A percentile compares a stretch with the other conserved stretches of the same genome.
These are phyloP conservation scores for Cenchrus purpureus DNA, from an alignment of 176 grass and related monocot species.

Conservation along the genomic window DNA sequence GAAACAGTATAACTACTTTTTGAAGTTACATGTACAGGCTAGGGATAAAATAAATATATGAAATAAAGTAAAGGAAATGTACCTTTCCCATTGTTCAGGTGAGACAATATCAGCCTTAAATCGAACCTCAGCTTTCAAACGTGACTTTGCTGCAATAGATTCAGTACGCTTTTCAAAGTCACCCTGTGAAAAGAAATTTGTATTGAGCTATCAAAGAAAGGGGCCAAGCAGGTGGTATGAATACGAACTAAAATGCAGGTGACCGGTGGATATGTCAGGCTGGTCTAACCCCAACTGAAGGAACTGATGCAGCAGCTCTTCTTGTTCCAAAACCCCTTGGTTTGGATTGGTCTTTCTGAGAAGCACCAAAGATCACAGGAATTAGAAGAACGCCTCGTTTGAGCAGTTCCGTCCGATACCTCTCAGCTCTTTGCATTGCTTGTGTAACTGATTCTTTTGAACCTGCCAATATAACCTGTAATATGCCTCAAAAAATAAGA, in stretches of 20 bases:
- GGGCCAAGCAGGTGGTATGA: background rate
- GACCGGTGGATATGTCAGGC: background rate
- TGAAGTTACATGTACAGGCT: background rate
- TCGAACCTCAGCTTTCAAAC: constrained; percentile 73
- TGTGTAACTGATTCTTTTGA: constrained; percentile 71
- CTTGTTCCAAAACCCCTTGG: constrained; percentile 59
- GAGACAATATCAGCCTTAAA: constrained; percentile 95
- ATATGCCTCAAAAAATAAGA: constrained; percentile 55
- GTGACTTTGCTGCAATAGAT: constrained; percentile 79
- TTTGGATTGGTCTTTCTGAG: constrained; percentile 57
- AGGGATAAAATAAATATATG: constrained; percentile 17
- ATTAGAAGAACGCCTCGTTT: constrained; percentile 88
- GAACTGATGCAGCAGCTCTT: constrained; percentile 59
- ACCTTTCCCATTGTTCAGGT: constrained; percentile 99
- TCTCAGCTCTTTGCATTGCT: constrained; percentile 84
- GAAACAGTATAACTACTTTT: background rate
- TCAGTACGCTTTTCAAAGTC: constrained; percentile 85
- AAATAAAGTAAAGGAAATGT: constrained; percentile 39
- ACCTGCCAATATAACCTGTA: constrained; percentile 98
- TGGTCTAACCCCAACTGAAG: constrained; percentile 71
- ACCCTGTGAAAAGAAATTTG: constrained; percentile 59
- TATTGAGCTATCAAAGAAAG: constrained; percentile 22
- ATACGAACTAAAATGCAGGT: constrained; percentile 22
- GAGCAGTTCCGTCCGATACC: constrained; percentile 77
- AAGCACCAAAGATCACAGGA: constrained; percentile 89